These are phyloP conservation scores for Suhomyces sp. DNA, from an alignment of 805 yeast genomes.

Conservation along the genomic window DNA sequence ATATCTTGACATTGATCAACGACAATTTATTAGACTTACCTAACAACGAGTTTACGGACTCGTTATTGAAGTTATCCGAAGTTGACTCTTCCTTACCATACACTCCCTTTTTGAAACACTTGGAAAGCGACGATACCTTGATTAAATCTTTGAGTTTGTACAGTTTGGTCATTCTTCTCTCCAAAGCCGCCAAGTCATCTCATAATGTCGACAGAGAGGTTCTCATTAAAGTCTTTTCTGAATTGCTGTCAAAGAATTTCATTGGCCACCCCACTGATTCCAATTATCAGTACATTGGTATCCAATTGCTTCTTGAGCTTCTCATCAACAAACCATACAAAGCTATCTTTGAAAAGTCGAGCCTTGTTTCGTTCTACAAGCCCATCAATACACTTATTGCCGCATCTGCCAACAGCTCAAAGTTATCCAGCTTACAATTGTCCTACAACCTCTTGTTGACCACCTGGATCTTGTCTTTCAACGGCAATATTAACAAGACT, in stretches of 20 bases:
- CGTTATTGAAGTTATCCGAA: conserved; percentile 41
- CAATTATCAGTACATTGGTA: conserved; percentile 54
- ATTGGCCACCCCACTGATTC: conserved; percentile 32
- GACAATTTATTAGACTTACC: conserved; percentile 49
- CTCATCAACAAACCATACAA: conserved; percentile 55
- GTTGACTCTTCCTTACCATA: conserved; percentile 50
- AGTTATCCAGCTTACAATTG: conserved; percentile 63
- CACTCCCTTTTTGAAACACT: conserved; percentile 49
- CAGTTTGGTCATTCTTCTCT: conserved; percentile 50
- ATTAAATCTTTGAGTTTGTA: conserved; percentile 55
- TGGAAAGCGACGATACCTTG: conserved; percentile 54
- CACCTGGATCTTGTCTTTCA: conserved; percentile 84
- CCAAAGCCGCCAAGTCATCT: conserved; percentile 17
- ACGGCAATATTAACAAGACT: conserved; percentile 45
- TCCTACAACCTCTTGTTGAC: conserved; percentile 76
- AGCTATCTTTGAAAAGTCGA: conserved; percentile 39
- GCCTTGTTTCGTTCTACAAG: conserved; percentile 33
- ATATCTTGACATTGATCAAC: conserved; percentile 57
- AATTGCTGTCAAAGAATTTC: conserved; percentile 27
- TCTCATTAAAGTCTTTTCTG: conserved; percentile 37
- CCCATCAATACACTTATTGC: conserved; percentile 29
- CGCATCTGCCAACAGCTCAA: conserved; percentile 31
- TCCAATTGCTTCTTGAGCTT: conserved; percentile 64
- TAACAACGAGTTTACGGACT: conserved; percentile 28
- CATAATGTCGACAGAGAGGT: conserved; percentile 35